Conservation (phyloP, 1,284 basidiomycete species). For the Trichosporon ovoides region DNA sequence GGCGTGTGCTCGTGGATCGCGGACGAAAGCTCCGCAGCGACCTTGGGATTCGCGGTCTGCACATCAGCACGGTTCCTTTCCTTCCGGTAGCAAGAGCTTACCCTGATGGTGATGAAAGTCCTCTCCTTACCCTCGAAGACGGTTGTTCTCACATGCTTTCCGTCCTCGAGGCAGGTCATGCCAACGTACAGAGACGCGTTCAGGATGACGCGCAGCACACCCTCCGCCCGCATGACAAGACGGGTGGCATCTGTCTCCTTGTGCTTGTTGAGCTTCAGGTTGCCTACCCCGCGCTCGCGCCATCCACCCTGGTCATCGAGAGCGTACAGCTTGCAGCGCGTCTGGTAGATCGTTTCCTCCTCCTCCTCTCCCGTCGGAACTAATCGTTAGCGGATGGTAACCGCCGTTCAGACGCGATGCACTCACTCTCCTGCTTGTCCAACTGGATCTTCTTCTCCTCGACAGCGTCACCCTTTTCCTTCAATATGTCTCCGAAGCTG, state of each 20-base stretch:
- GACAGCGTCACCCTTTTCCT: slow-evolving; percentile 33
- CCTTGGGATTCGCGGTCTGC: slow-evolving; percentile 60
- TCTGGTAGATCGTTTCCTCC: slow-evolving; percentile 76
- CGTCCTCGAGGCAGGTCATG: slow-evolving; percentile 68
- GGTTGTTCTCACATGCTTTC: slow-evolving; percentile 73
- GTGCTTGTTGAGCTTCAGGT: slow-evolving; percentile 69
- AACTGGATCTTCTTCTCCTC: slow-evolving; percentile 51
- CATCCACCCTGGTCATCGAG: slow-evolving; percentile 65
- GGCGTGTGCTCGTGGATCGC: slow-evolving; percentile 41
- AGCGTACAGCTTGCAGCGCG: slow-evolving; percentile 76
- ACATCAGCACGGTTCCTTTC: slow-evolving; percentile 2
- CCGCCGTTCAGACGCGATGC: neutral
- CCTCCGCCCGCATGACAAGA: slow-evolving; percentile 86
- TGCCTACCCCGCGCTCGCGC: slow-evolving; percentile 84
- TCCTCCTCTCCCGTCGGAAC: slow-evolving; percentile 88
- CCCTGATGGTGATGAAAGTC: slow-evolving; percentile 70
- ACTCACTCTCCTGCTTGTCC: slow-evolving; percentile 66
- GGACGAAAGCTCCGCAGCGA: slow-evolving; percentile 49
- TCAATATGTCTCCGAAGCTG: slow-evolving; percentile 41
- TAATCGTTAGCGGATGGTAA: slow-evolving; percentile 40
- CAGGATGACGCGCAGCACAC: slow-evolving; percentile 74
- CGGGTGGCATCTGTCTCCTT: neutral
- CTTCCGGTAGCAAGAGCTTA: slow-evolving; percentile 48
- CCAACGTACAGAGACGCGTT: slow-evolving; percentile 82
- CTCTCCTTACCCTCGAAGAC: slow-evolving; percentile 63